Base-by-base conservation (phyloP, 176 grass and related monocot species). In the Guadua angustifolia region DNA sequence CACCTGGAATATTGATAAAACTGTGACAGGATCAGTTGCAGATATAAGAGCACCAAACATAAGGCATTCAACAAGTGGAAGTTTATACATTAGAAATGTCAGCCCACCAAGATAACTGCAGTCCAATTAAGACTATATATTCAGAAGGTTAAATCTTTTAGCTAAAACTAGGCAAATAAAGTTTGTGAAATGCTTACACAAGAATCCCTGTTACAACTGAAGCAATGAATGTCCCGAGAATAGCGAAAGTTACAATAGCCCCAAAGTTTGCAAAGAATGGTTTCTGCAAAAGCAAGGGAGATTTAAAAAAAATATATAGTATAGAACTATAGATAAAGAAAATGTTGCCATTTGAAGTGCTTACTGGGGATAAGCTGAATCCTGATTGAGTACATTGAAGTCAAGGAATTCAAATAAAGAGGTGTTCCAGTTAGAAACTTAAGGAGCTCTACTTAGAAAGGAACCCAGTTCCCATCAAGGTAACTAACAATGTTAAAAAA, bases 21-120 rank as follows among this genome's bases (percentile, higher is more conserved):
- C 96, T 43, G 96, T 98, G 61, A 98, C 96, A 88, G 96, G 96
- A 88, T 98, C 96, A 44, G 96, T 98, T 66, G 96, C 96, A 71
- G 96, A 98, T 88, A 98, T 98, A 62, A 98, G 91, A 69, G 96
- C 89, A 72, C 96, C 96, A 16, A 98, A 98, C 96, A 98, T 95
- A 69, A 98, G 89, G 64, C 96, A 98, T 79, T 98, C 96, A 73
- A 95, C 89, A 72, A 98, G 66, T 67, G 96, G 96, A 24, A 98
- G 86, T 80, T 88, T 90, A 86, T 95, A 98, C 96, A 98, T 98
- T 40, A 98, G 87, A 90, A 95, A 98, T 79, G 91, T 95, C 73
- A 98, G 81, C 50, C 96, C 96, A 80, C 96, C 96, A 62, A 98
- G 82, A 76, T 95, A 98, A 49, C 96, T 98, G 86, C 85, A 94